These are phyloP conservation scores for Pestalotiopsis sp. DNA, from an alignment of 2,329 filamentous ascomycete species.

Conservation along the genomic window DNA sequence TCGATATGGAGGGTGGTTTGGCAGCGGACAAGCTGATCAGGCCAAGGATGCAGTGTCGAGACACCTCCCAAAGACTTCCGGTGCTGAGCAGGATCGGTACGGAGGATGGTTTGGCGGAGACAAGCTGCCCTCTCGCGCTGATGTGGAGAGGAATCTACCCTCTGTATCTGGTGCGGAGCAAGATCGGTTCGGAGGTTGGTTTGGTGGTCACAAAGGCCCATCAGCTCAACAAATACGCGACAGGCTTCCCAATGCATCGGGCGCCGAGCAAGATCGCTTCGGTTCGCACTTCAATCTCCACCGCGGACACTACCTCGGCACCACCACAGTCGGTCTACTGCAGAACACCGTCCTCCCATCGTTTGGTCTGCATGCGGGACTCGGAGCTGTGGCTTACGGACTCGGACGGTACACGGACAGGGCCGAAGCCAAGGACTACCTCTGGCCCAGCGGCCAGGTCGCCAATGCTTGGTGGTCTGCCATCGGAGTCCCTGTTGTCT, in stretches of 20 bases:
- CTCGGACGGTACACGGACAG: slow-evolving; percentile 50
- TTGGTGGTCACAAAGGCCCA: slow-evolving; percentile 16
- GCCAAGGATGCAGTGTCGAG: slow-evolving; percentile 16
- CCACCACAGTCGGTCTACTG: slow-evolving; percentile 46
- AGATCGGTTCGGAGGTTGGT: slow-evolving; percentile 22
- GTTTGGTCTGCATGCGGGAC: slow-evolving; percentile 50
- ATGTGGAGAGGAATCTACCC: slow-evolving; percentile 19
- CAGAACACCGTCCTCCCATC: slow-evolving; percentile 55
- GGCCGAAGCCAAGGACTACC: slow-evolving; percentile 58
- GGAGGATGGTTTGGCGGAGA: slow-evolving; percentile 22
- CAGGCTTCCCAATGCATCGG: slow-evolving; percentile 16
- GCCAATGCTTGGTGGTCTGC: slow-evolving; percentile 61
- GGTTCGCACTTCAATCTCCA: slow-evolving; percentile 22
- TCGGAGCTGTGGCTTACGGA: slow-evolving; percentile 51
- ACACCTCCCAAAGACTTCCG: slow-evolving; percentile 17
- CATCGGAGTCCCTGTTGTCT: slow-evolving; percentile 47
- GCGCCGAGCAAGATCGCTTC: slow-evolving; percentile 21
- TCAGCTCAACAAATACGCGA: slow-evolving; percentile 16
- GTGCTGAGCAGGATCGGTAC: slow-evolving; percentile 25
- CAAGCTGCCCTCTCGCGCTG: slow-evolving; percentile 15
- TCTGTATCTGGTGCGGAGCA: slow-evolving; percentile 21
- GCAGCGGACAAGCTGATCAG: slow-evolving; percentile 16
- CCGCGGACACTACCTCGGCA: slow-evolving; percentile 14
- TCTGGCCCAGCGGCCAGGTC: slow-evolving; percentile 56
- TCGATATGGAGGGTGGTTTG: slow-evolving; percentile 22